These are phyloP conservation scores for Euphorbia pulcherrima DNA, from an alignment of 345 rosid species.

Conservation along the genomic window DNA sequence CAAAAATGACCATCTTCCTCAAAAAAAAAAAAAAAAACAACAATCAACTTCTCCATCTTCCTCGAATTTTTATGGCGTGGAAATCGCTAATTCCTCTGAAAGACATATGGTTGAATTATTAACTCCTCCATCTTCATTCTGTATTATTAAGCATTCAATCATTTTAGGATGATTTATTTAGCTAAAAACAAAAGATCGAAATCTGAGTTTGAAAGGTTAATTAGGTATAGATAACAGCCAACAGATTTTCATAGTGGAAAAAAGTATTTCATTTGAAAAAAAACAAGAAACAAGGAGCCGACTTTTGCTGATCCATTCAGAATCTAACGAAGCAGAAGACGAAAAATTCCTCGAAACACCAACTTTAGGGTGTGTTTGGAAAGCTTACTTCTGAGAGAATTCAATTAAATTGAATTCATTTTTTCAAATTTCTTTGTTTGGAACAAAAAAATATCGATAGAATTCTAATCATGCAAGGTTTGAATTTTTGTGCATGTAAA, in stretches of 20 bases:
- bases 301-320: conserved; percentile 16
- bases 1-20: no score
- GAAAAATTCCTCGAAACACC: conserved; percentile 63
- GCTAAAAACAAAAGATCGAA: not conserved
- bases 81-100: conserved; percentile 5
- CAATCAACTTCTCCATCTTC: conserved; percentile 25
- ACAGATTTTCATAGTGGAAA: conserved; percentile 13
- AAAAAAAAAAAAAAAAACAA: no score
- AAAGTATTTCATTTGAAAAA: conserved; percentile 19
- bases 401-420: no score
- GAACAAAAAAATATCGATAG: no score
- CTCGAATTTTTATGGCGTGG: conserved; percentile 1
- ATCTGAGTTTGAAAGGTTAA: conserved; percentile 14
- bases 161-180: not conserved
- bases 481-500: no score
- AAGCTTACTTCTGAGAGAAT: no score
- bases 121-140: not conserved
- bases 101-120: conserved; percentile 25
- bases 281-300: conserved; percentile 23
- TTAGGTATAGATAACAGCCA: conserved; percentile 30
- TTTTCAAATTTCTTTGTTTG: no score
- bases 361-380: no score
- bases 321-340: conserved; percentile 42
- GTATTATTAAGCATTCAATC: no score
- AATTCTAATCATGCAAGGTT: no score